Evolutionary conservation across 495 filamentous ascomycete species (phyloP).

Genomic region (Xylaria palmicola): DNA sequence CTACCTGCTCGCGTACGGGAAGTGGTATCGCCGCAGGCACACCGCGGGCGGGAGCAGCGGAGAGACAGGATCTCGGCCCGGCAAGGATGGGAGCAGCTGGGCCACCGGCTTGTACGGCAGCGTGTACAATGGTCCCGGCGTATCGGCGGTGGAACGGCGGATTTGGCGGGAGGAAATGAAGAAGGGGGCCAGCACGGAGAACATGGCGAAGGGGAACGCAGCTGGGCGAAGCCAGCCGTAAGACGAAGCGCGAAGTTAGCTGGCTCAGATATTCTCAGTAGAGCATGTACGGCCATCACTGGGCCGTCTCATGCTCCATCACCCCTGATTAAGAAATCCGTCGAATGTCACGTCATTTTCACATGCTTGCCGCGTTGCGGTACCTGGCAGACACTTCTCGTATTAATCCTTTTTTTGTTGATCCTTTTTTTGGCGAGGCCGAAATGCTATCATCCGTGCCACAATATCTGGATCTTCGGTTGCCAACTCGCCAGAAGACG

Average conservation of each 20-base stretch:
- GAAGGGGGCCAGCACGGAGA: constrained; percentile 28
- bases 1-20: constrained; percentile 41
- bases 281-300: too few species aligned
- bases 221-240: constrained; percentile 25
- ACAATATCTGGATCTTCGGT: background rate
- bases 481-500: too few species aligned
- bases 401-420: background rate
- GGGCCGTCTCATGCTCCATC: background rate
- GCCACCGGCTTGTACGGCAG: constrained; percentile 53
- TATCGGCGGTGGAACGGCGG: constrained; percentile 42
- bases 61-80: constrained; percentile 7
- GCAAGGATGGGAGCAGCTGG: constrained; percentile 43
- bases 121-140: constrained; percentile 53
- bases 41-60: constrained; percentile 17
- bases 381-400: background rate
- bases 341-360: background rate
- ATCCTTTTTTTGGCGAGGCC: background rate
- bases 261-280: background rate
- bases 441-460: background rate
- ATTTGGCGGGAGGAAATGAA: constrained; percentile 49
- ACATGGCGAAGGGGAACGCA: constrained; percentile 25
- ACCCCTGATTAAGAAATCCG: background rate
- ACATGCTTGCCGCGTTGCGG: background rate
- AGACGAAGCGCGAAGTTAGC: background rate
- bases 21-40: constrained; percentile 35